These are phyloP conservation scores for Ganoderma sinense DNA, from an alignment of 1,284 basidiomycete genomes.

Conservation along the genomic window DNA sequence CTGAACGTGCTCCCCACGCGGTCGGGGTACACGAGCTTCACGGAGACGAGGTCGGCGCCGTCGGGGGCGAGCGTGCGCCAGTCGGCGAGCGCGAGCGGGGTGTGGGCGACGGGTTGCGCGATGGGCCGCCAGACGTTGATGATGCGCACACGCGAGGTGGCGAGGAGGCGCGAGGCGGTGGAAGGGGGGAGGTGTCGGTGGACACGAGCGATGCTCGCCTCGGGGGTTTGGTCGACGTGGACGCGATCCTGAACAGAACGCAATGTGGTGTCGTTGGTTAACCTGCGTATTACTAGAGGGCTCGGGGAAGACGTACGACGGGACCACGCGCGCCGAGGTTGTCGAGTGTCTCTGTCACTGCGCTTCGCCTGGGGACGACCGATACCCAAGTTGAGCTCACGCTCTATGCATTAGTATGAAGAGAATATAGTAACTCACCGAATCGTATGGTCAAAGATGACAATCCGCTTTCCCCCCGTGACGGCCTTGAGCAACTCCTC, in stretches of 20 bases:
- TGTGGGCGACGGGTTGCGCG: slow-evolving; percentile 49
- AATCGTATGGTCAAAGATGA: slow-evolving; percentile 50
- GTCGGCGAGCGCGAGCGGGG: slow-evolving; percentile 56
- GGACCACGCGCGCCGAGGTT: slow-evolving; percentile 36
- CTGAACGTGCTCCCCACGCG: slow-evolving; percentile 44
- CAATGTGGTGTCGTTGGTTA: no score
- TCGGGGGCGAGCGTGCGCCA: slow-evolving; percentile 44
- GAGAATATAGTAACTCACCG: not conserved
- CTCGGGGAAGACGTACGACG: slow-evolving; percentile 37
- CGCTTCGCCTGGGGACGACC: slow-evolving; percentile 1
- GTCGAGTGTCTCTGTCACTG: slow-evolving; percentile 9
- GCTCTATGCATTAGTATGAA: not conserved
- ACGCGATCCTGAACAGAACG: slow-evolving; percentile 39
- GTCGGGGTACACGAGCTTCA: slow-evolving; percentile 41
- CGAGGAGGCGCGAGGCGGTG: slow-evolving; percentile 52
- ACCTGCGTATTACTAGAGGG: no score
- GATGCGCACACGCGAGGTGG: slow-evolving; percentile 47
- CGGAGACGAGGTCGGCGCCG: slow-evolving; percentile 42
- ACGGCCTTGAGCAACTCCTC: slow-evolving; percentile 47
- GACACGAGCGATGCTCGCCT: slow-evolving; percentile 56
- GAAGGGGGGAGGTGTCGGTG: slow-evolving; percentile 46
- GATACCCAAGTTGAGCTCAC: slow-evolving; percentile 22
- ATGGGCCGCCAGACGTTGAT: slow-evolving; percentile 55
- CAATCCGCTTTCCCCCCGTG: slow-evolving; percentile 44
- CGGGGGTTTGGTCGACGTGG: slow-evolving; percentile 66